Conservation (phyloP, 495 filamentous ascomycete species). For the Daldinia bambusicola region DNA sequence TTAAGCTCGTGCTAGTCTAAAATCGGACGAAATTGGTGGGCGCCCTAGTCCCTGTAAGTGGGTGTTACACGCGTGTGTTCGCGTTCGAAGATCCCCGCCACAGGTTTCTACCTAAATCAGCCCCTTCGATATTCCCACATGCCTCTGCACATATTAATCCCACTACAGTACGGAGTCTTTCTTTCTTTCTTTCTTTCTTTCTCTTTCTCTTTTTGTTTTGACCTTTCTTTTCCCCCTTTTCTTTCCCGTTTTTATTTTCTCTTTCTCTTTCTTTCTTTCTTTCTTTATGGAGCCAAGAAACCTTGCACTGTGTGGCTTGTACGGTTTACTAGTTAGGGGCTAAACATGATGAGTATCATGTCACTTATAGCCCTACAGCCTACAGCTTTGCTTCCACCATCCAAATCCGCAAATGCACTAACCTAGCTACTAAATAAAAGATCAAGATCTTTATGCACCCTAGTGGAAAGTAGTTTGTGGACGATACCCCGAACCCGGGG, state of each 20-base stretch:
- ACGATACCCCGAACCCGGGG: not conserved
- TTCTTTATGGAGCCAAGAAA: constrained; percentile 44
- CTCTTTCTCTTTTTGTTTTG: constrained; percentile 57
- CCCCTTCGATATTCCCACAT: constrained; percentile 24
- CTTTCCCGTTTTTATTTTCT: constrained; percentile 45
- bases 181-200: constrained; percentile 58
- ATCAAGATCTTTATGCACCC: not conserved
- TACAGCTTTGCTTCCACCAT: too few species aligned
- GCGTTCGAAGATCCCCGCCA: constrained; percentile 25
- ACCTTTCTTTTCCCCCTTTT: constrained; percentile 52
- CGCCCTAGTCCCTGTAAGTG: constrained; percentile 16
- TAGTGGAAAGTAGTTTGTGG: not conserved
- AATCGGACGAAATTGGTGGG: constrained; percentile 12
- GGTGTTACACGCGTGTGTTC: constrained; percentile 30
- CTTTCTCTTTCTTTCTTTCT: constrained; percentile 58
- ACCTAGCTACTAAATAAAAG: not conserved
- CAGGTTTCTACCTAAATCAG: constrained; percentile 37
- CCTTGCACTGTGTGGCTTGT: constrained; percentile 35
- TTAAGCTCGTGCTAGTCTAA: constrained; percentile 23
- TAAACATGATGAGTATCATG: not conserved
- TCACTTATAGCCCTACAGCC: too few species aligned
- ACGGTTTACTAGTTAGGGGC: too few species aligned
- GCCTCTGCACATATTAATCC: constrained; percentile 38
- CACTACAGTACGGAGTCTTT: constrained; percentile 33
- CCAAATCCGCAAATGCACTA: too few species aligned